Evolutionary conservation across 1,284 basidiomycete genomes (phyloP).

Genomic region (Moesziomyces sp.): DNA sequence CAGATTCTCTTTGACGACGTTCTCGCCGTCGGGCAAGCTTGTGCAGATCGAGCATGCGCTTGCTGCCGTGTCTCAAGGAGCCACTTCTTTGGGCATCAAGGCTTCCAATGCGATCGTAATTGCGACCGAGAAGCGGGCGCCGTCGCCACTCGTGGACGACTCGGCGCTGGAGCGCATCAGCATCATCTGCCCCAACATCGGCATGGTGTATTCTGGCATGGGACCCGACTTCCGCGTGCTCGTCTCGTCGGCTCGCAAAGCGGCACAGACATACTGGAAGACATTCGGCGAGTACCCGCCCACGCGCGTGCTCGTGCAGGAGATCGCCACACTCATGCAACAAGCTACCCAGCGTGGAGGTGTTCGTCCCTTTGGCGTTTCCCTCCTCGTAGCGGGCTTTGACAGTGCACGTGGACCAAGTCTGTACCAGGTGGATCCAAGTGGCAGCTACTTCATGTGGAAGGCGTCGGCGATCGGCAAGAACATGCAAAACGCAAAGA

Average conservation of each 20-base stretch:
- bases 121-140: slow-evolving; percentile 98
- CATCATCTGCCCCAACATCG: slow-evolving; percentile 96
- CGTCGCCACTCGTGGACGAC: slow-evolving; percentile 96
- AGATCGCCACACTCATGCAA: slow-evolving; percentile 98
- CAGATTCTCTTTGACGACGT: slow-evolving; percentile 98
- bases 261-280: slow-evolving; percentile 98
- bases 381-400: slow-evolving; percentile 94
- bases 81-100: slow-evolving; percentile 97
- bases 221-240: slow-evolving; percentile 97
- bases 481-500: slow-evolving; percentile 99
- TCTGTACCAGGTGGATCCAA: slow-evolving; percentile 98
- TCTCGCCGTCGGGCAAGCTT: slow-evolving; percentile 92
- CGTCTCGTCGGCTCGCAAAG: slow-evolving; percentile 92
- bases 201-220: slow-evolving; percentile 97
- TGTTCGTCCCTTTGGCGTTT: slow-evolving; percentile 97
- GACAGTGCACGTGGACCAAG: slow-evolving; percentile 89
- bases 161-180: slow-evolving; percentile 95
- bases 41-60: slow-evolving; percentile 97
- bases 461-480: slow-evolving; percentile 99
- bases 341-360: slow-evolving; percentile 98
- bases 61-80: slow-evolving; percentile 85
- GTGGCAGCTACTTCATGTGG: slow-evolving; percentile 94
- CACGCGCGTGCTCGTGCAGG: slow-evolving; percentile 93
- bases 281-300: slow-evolving; percentile 99
- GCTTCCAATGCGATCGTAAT: slow-evolving; percentile 99